Evolutionary conservation across 2,329 filamentous ascomycete genomes (phyloP).

Genomic region (Beauveria asiatica): DNA sequence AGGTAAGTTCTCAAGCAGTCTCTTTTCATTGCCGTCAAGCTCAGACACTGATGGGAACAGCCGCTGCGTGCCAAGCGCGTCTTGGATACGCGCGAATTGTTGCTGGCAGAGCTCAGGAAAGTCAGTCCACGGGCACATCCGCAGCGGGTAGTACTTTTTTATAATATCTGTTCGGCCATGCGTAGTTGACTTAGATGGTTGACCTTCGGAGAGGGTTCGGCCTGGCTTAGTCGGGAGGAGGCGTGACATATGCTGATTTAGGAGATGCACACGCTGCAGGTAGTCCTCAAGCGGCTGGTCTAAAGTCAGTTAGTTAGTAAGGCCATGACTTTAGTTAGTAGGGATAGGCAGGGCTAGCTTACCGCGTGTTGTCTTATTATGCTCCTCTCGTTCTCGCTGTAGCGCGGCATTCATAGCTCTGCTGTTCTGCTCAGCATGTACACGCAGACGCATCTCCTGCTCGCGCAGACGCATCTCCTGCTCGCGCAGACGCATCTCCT

Average conservation of each 20-base stretch:
- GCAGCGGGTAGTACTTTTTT: background rate
- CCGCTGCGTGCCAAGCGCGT: background rate
- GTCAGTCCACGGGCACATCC: background rate
- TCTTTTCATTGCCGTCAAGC: background rate
- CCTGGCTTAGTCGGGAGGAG: background rate
- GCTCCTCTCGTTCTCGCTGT: no score
- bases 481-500: no score
- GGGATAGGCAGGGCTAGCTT: no score
- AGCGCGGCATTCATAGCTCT: no score
- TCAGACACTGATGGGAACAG: background rate
- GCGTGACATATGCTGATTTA: background rate
- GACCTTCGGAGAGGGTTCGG: background rate
- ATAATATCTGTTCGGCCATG: background rate
- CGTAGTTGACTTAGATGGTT: background rate
- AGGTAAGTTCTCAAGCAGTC: background rate
- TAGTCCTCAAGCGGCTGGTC: background rate
- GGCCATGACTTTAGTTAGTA: no score
- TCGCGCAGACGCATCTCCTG: no score
- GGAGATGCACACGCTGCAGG: background rate
- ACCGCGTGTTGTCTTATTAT: no score
- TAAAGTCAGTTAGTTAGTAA: background rate
- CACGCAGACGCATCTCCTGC: no score
- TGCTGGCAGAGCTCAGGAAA: background rate
- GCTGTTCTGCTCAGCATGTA: no score
- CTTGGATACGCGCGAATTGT: background rate